Percentiles rank a stretch among this genome's conserved stretches.
phyloP scores from a whole-genome alignment of 768 basidiomycete species.

The Trichaptum fuscoviolaceum region DNA sequence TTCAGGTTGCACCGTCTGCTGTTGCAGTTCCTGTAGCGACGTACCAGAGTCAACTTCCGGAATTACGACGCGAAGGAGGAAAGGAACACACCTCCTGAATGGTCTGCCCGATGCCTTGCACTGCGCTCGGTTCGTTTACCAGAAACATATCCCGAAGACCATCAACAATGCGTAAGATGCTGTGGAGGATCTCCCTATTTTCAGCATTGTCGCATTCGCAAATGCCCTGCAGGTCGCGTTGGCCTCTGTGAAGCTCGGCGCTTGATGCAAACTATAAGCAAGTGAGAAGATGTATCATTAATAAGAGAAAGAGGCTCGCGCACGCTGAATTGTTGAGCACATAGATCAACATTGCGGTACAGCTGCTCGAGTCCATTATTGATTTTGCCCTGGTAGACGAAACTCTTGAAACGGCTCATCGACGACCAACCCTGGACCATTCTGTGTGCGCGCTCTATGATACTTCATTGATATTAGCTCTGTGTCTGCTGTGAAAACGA shows the following conservation, averaged over 20 bases:
- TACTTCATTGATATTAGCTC: neutral
- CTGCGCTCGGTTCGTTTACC: slow-evolving; percentile 24
- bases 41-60: neutral
- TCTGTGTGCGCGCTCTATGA: slow-evolving; percentile 20
- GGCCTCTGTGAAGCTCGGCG: slow-evolving; percentile 24
- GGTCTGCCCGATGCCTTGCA: slow-evolving; percentile 36
- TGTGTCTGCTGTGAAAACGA: neutral
- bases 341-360: slow-evolving; percentile 32
- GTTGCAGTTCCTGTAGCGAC: slow-evolving; percentile 29
- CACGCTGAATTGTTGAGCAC: slow-evolving; percentile 33
- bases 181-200: slow-evolving; percentile 29
- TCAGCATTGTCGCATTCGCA: slow-evolving; percentile 31
- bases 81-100: slow-evolving; percentile 32
- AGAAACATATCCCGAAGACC: slow-evolving; percentile 31
- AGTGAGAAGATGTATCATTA: slow-evolving; percentile 4
- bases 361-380: slow-evolving; percentile 34
- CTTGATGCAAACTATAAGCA: slow-evolving; percentile 19
- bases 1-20: slow-evolving; percentile 25
- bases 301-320: slow-evolving; percentile 8
- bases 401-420: slow-evolving; percentile 30
- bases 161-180: slow-evolving; percentile 27
- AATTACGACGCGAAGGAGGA: neutral
- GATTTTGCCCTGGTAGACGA: slow-evolving; percentile 35
- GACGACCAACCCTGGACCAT: slow-evolving; percentile 33
- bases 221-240: slow-evolving; percentile 23